Base-by-base conservation (phyloP, 2,329 filamentous ascomycete species). In the Septoria petroselini region DNA sequence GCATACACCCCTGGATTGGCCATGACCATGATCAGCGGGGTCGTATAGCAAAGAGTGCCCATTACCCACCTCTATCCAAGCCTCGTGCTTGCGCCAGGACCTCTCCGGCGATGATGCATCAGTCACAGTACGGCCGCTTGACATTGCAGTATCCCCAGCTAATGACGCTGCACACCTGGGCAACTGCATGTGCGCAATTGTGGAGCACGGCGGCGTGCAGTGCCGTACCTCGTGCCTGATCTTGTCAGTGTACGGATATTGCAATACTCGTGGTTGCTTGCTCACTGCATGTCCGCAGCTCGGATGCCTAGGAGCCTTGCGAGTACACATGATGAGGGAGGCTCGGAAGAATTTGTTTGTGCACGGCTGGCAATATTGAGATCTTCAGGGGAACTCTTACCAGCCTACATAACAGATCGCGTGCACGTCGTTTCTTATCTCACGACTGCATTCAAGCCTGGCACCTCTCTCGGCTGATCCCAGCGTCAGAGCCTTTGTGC, bases 61-160 rank as follows among this genome's bases (percentile, higher is more conserved):
- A 27, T 27, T 27, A 27, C 23, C 5, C 9, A 27, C 23, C 23
- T 9, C 9, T 44, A 37, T 60, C 60, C n/a, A 62, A 44, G 14
- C 58, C 59, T 43, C 46, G 49, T 33, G 50, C 25, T 41, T 62
- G 58, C 14, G 58, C 54, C 12, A 61, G 39, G 9, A 57, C 42
- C 39, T 62, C 61, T 17, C 61, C 58, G 3, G 54, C 44, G 34
- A 60, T 55, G 15, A 63, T 61, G 55, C 61, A 61, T 7, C 52
- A 49, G 49, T 63, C 59, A 45, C 61, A 63, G 43, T 57, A 59
- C 1, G 50, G 52, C 40, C 60, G 52, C 7, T 17, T 27, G 12
- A 62, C 54, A 14, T 63, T 47, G 41, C 50, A 58, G 17, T 23
- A 55, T 18, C 48, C 27, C 57, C 58, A 62, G 2, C 48, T 42